Evolutionary conservation across 208 protist genomes (phyloP).

Genomic region (Leishmania turanica): DNA sequence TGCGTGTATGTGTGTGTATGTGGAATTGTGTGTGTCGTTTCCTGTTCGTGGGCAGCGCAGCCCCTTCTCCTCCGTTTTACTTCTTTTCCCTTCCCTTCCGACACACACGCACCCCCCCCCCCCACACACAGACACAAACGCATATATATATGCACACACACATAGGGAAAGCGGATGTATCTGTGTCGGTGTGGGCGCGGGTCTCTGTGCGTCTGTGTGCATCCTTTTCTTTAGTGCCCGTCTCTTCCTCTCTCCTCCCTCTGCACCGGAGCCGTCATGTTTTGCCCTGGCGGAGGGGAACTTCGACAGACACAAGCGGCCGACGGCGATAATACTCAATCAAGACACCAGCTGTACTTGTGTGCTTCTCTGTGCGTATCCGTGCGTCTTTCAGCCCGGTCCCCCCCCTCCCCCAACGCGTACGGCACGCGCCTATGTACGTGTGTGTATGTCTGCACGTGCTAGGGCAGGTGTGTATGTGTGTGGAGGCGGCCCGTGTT

Average conservation of each 20-base stretch:
- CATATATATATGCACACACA: not conserved
- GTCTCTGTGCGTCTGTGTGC: slow-evolving; percentile 1
- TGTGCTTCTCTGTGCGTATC: not conserved
- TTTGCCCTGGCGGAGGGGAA: not conserved
- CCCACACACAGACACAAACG: too few species aligned
- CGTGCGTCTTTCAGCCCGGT: not conserved
- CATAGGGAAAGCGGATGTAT: not conserved
- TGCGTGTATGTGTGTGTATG: too few species aligned
- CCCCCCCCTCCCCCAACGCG: not conserved
- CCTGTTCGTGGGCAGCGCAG: not conserved
- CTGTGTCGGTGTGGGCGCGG: not conserved
- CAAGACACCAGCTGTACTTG: not conserved
- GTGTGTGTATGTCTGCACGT: not conserved
- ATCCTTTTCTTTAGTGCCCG: not conserved
- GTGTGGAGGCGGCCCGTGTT: not conserved
- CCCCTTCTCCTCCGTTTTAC: not conserved
- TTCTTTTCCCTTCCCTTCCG: not conserved
- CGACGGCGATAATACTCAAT: not conserved
- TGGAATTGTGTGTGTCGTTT: not conserved
- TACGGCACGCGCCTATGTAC: not conserved
- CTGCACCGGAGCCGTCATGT: not conserved
- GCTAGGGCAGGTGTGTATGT: not conserved
- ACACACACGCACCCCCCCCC: not conserved
- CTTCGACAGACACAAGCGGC: not conserved
- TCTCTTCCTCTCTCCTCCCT: not conserved